These are phyloP conservation scores for Penicillium simplicissimum DNA, from an alignment of 495 filamentous ascomycete species.

Conservation along the genomic window DNA sequence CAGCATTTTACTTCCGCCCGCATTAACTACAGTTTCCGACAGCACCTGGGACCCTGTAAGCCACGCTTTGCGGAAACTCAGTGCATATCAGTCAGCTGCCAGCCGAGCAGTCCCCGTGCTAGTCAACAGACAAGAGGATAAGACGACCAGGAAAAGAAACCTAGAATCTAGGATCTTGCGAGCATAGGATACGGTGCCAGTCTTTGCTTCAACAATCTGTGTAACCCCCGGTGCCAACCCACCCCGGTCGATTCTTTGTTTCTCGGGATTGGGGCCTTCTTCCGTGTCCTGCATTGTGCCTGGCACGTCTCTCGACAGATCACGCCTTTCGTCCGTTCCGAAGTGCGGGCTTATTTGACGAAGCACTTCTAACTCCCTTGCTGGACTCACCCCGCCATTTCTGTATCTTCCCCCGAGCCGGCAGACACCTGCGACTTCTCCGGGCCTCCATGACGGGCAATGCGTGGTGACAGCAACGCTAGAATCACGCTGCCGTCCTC, in stretches of 20 bases:
- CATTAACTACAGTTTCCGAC: slow-evolving; percentile 6
- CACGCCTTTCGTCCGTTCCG: neutral
- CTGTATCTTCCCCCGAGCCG: slow-evolving; percentile 9
- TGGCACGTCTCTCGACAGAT: slow-evolving; percentile 9
- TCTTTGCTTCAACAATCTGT: slow-evolving; percentile 7
- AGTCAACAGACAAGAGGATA: neutral
- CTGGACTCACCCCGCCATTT: slow-evolving; percentile 5
- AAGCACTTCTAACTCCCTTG: neutral
- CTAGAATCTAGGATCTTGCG: slow-evolving; percentile 1
- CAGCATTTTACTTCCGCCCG: slow-evolving; percentile 21
- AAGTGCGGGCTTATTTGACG: neutral
- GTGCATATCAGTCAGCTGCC: slow-evolving; percentile 15
- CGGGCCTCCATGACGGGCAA: slow-evolving; percentile 25
- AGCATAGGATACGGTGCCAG: neutral
- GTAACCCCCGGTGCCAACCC: slow-evolving; percentile 19
- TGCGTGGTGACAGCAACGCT: slow-evolving; percentile 22
- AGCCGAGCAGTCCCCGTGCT: slow-evolving; percentile 7
- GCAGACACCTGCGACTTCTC: neutral
- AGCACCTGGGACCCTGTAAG: slow-evolving; percentile 16
- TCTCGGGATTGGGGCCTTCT: slow-evolving; percentile 11
- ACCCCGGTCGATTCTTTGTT: slow-evolving; percentile 4
- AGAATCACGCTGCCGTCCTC: slow-evolving; percentile 14
- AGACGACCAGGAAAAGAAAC: neutral
- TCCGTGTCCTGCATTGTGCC: slow-evolving; percentile 13
- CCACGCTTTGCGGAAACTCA: slow-evolving; percentile 21